These are phyloP conservation scores for Fagopyrum esculentum DNA, from an alignment of 148 eudicot genomes.

Conservation along the genomic window DNA sequence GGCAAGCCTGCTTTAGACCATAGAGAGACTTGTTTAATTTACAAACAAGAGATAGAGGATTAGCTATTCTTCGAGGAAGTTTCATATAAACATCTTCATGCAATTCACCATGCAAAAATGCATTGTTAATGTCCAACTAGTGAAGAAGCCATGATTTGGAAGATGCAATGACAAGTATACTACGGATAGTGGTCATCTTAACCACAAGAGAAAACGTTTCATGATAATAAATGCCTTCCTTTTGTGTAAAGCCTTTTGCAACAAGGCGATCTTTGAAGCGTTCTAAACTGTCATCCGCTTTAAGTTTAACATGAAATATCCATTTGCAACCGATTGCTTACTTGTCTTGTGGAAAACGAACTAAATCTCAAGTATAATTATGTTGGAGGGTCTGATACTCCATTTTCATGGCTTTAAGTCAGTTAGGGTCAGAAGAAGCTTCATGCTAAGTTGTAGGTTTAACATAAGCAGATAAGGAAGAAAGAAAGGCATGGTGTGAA, in stretches of 20 bases:
- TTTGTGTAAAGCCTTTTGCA: background rate
- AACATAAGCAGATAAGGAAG: too few species aligned
- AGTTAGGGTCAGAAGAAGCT: too few species aligned
- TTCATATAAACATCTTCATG: background rate
- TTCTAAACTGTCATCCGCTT: background rate
- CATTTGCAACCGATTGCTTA: too few species aligned
- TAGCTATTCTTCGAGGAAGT: background rate
- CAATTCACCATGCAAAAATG: background rate
- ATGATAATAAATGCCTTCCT: background rate
- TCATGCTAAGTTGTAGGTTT: too few species aligned
- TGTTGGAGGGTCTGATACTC: too few species aligned
- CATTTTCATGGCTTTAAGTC: too few species aligned
- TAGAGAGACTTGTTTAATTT: background rate
- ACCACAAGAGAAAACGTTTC: background rate
- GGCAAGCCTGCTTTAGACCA: background rate
- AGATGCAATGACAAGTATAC: background rate
- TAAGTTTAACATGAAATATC: background rate
- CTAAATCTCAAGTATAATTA: too few species aligned
- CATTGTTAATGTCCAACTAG: background rate
- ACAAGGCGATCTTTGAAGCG: background rate
- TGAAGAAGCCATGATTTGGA: background rate
- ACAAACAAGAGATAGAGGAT: background rate
- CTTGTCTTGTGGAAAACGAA: too few species aligned
- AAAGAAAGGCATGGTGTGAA: too few species aligned
- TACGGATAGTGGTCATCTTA: background rate